A percentile compares a stretch with the other conserved stretches of the same genome.
Evolutionary conservation across 163 green algal genomes (phyloP).

Genomic region (Chlamydomonas reinhardtii): DNA sequence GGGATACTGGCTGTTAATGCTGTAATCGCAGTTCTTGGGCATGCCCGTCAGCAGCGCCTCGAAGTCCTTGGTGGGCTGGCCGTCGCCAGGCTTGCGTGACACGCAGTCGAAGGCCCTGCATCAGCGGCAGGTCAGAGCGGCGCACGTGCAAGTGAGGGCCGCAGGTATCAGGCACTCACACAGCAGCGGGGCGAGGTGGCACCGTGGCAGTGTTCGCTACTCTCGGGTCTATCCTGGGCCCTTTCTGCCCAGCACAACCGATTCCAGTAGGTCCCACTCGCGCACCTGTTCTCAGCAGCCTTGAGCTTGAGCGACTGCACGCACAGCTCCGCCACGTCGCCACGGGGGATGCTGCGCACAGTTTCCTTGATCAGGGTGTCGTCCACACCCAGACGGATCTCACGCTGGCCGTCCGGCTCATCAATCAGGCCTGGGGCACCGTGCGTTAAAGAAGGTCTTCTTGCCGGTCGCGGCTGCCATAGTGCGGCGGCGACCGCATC

Average conservation of each 20-base stretch:
- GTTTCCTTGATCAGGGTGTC: conserved; percentile 75
- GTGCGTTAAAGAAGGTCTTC: neutral
- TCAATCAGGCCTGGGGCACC: conserved; percentile 69
- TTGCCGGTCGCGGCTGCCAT: neutral
- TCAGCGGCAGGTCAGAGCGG: neutral
- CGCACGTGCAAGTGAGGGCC: neutral
- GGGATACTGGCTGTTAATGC: conserved; percentile 62
- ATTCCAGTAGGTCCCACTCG: neutral
- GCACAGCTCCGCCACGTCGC: conserved; percentile 89
- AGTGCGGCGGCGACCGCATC: neutral
- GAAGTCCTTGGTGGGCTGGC: conserved; percentile 57
- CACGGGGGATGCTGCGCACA: conserved; percentile 78
- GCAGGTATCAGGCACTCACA: too few species aligned
- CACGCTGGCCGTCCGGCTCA: conserved; percentile 79
- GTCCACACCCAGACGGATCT: conserved; percentile 90
- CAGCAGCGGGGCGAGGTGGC: too few species aligned
- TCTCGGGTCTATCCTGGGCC: too few species aligned
- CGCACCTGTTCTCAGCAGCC: conserved; percentile 61
- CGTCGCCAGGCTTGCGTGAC: conserved; percentile 52
- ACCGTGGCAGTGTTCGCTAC: too few species aligned
- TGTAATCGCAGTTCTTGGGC: conserved; percentile 65
- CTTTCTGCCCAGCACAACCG: neutral
- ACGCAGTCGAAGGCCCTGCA: conserved; percentile 44
- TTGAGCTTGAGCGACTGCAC: conserved; percentile 56
- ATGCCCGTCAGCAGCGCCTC: conserved; percentile 53